phyloP scores from a whole-genome alignment of 2,329 filamentous ascomycete genomes.

The Fusarium nanum region DNA sequence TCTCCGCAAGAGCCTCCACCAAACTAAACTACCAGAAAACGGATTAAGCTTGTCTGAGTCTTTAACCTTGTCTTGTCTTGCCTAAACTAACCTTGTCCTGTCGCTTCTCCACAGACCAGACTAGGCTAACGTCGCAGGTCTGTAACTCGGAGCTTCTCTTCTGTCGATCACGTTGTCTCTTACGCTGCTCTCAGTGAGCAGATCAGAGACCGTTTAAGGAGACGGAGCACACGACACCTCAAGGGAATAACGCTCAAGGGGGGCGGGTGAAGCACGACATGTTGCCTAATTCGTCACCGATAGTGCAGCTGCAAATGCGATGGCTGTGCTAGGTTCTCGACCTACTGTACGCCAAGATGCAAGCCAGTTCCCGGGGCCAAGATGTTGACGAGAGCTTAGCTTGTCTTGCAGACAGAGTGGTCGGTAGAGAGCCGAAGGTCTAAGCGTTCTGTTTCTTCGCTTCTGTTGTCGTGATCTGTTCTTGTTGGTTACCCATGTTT shows the following conservation, averaged over 20 bases:
- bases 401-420: background rate
- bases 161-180: conserved; percentile 11
- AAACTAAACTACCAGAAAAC: background rate
- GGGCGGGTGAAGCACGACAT: conserved; percentile 32
- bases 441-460: background rate
- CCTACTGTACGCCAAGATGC: conserved; percentile 22
- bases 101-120: background rate
- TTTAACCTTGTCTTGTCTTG: conserved; percentile 1
- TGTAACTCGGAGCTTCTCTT: conserved; percentile 6
- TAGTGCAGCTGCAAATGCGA: background rate
- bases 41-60: conserved; percentile 11
- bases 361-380: background rate
- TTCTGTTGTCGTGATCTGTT: no score
- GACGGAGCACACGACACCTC: conserved; percentile 5
- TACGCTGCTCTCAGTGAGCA: background rate
- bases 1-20: background rate
- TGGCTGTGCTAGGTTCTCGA: background rate
- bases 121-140: conserved; percentile 10
- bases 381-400: background rate
- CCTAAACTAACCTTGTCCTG: background rate
- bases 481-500: background rate
- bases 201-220: conserved; percentile 3
- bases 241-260: conserved; percentile 3
- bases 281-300: conserved; percentile 41
- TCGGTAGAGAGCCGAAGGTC: background rate